phyloP scores from a whole-genome alignment of 495 filamentous ascomycete species.

The Aspergillus indologenus region DNA sequence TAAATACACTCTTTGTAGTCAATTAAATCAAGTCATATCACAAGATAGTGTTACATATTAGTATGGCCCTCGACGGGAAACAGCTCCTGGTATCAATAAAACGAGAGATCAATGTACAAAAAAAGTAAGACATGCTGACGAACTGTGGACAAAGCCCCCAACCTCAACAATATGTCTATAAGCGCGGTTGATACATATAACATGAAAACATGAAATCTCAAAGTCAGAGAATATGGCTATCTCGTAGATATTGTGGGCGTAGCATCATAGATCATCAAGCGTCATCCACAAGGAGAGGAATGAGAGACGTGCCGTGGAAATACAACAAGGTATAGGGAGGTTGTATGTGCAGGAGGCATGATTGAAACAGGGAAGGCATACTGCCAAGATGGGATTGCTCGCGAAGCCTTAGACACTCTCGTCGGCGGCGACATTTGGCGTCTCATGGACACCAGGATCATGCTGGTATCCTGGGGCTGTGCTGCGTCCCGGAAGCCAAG shows the following conservation, averaged over 20 bases:
- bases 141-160: neutral
- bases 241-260: conserved; percentile 1
- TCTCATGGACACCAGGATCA: conserved; percentile 22
- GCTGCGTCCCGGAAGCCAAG: conserved; percentile 41
- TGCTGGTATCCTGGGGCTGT: conserved; percentile 13
- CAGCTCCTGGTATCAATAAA: neutral
- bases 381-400: neutral
- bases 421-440: conserved; percentile 14
- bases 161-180: neutral
- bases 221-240: neutral
- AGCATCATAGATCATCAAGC: conserved; percentile 16
- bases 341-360: neutral
- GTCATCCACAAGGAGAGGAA: neutral
- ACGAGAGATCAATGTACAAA: neutral
- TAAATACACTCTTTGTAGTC: no score
- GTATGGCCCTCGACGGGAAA: neutral
- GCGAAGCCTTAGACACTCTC: conserved; percentile 8
- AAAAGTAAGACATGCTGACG: neutral
- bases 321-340: neutral
- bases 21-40: no score
- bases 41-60: neutral
- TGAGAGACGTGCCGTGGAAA: neutral
- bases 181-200: neutral
- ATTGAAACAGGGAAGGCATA: neutral
- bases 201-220: neutral